Conservation (phyloP, 2,329 filamentous ascomycete species). For the Fusarium udum region DNA sequence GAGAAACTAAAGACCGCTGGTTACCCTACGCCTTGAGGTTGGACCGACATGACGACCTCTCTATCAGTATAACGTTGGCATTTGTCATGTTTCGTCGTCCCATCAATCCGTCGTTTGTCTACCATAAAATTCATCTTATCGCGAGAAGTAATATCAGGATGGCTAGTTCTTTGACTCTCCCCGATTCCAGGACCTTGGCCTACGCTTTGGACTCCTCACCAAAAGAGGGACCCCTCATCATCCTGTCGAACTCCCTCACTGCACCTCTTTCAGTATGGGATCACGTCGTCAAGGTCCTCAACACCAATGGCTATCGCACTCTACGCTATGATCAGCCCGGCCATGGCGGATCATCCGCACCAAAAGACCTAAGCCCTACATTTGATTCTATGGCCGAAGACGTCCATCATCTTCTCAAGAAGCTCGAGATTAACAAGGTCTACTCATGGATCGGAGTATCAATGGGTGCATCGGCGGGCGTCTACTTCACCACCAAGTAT, state of each 20-base stretch:
- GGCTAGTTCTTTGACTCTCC: conserved; percentile 37
- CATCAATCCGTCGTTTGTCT: background rate
- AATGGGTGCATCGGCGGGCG: conserved; percentile 54
- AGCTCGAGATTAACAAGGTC: conserved; percentile 46
- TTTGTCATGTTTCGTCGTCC: conserved; percentile 2
- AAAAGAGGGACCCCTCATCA: conserved; percentile 44
- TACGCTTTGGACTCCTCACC: conserved; percentile 44
- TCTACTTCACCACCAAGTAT: conserved; percentile 52
- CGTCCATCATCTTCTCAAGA: conserved; percentile 47
- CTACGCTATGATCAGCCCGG: conserved; percentile 56
- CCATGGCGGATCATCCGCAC: conserved; percentile 52
- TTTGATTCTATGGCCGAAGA: conserved; percentile 53
- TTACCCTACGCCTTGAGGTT: background rate
- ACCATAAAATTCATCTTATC: background rate
- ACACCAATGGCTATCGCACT: conserved; percentile 49
- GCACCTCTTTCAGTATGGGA: conserved; percentile 53
- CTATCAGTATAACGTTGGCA: background rate
- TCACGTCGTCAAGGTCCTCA: conserved; percentile 48
- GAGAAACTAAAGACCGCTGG: background rate
- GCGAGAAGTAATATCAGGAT: conserved; percentile 7
- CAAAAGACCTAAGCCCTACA: conserved; percentile 49
- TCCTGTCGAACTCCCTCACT: conserved; percentile 54
- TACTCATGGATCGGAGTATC: conserved; percentile 57
- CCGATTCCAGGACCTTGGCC: conserved; percentile 42
- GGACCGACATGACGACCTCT: background rate